Base-by-base conservation (phyloP, 345 rosid species). In the Rubroshorea leprosula region DNA sequence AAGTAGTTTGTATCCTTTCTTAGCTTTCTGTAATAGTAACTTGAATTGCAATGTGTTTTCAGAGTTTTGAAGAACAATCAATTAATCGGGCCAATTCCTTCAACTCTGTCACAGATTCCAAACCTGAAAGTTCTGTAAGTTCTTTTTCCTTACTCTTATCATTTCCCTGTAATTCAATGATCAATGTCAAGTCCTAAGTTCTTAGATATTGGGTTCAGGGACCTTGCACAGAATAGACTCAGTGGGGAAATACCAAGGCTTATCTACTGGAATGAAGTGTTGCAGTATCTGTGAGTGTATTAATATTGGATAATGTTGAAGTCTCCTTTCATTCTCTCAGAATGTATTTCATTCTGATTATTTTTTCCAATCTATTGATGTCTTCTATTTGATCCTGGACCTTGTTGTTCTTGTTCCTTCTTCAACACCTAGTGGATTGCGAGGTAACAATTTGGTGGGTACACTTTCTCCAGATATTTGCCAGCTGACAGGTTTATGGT, bases 221-320 rank as follows among this genome's bases (percentile, higher is more conserved):
- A 93, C 74, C 55, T 93, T 39, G 96, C 97, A 22, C 96, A 85
- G 68, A 93, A 93, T 69, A 78, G 72, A 62, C 87, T 93, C 50
- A 78, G 87, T 64, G 97, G 97, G 56, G 99, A 93, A 74, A 82
- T 93, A 67, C 99, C 99, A 9, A 87, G 96, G 78, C 92, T 93
- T 31, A 70, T 93, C n/a, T 93, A 89, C 74, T 93, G 99, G 99
- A 93, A 87, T 70, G 99, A 93, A 79, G 97, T 93, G 70, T 69
- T 93, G 64, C 99, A 93, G 63, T 93, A 89, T 70, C 88, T 93
- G 99, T 93, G 76, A 87, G 97, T 71, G 35, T 16, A 16, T 44
- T 18, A 29, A 12, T 35, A 18, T 26, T 22, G n/a, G 25, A 44
- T 17, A 51, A 18, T 35, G 5, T 3, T 23, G 17, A 48, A 46